Evolutionary conservation across 768 basidiomycete species (phyloP), one percentile per base, ranked within the genome.

Genomic region (Coprinopsis strossmayeri): DNA sequence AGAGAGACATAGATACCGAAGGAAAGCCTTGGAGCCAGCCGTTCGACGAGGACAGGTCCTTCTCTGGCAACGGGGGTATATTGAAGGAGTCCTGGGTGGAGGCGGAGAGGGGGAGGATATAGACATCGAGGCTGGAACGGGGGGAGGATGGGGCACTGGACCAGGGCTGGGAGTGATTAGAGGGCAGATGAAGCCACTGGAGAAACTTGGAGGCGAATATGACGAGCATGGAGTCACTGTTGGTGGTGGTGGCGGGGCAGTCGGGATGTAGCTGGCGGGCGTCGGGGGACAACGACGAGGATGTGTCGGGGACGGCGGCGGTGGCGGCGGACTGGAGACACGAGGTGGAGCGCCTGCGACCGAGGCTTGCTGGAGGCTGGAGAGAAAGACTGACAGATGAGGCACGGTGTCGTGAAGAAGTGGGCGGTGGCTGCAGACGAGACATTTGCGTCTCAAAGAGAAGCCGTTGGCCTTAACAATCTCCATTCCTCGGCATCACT

Each of bases 371-470:
- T 62, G 56, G 77, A 61, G 38, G 81, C 72, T 44, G 79, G 58
- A 9, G 74, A 65, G 27, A 78, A 73, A 83, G 72, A 54, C 69
- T 76, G 21, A 78, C 78, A 37, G 82, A 84, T 39, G 76, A 81
- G 0, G 81, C 78, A 48, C 79, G 77, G 59, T 68, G 69, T 58
- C 78, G 77, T 57, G 64, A n/a, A n/a, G n/a, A 65, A 32, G 66
- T 64, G 46, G 69, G 70, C 38, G 77, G 76, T 51, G 66, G 61
- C 34, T 57, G 38, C 23, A 56, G 52, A n/a, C 52, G 39, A 37
- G 53, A n/a, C n/a, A n/a, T n/a, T n/a, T n/a, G n/a, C n/a, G n/a
- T n/a, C n/a, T n/a, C n/a, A n/a, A n/a, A n/a, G n/a, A n/a, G n/a
- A n/a, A n/a, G n/a, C n/a, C n/a, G n/a, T 26, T 11, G 5, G 21